Conservation (phyloP, 805 yeast genomes). For the Candida piceae region DNA sequence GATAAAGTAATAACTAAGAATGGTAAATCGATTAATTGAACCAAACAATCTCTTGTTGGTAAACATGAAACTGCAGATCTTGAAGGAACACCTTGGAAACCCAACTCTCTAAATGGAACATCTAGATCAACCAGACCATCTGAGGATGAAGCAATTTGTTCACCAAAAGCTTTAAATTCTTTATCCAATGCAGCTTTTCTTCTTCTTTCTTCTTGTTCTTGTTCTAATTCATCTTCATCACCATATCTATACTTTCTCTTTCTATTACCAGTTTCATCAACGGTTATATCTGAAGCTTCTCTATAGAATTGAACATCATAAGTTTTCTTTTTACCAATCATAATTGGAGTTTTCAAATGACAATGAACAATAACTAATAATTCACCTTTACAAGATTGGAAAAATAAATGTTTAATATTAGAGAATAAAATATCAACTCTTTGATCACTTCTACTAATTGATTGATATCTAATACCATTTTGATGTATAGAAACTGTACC, state of each 20-base stretch:
- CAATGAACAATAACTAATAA: conserved; percentile 87
- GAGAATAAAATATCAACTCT: conserved; percentile 82
- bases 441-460: conserved; percentile 79
- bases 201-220: conserved; percentile 96
- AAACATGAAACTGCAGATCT: conserved; percentile 90
- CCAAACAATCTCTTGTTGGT: conserved; percentile 96
- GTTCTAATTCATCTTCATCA: conserved; percentile 97
- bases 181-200: conserved; percentile 86
- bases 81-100: conserved; percentile 96
- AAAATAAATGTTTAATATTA: conserved; percentile 88
- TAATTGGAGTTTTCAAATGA: conserved; percentile 86
- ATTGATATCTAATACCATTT: conserved; percentile 92
- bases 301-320: conserved; percentile 94
- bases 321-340: conserved; percentile 94
- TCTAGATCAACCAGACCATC: conserved; percentile 83
- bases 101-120: conserved; percentile 91
- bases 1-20: conserved; percentile 85
- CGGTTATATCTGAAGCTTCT: conserved; percentile 93
- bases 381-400: conserved; percentile 95
- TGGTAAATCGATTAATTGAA: conserved; percentile 92
- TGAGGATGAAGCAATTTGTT: conserved; percentile 83
- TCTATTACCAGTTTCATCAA: conserved; percentile 95
- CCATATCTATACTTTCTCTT: conserved; percentile 85
- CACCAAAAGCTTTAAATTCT: conserved; percentile 86
- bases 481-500: conserved; percentile 89